Conservation (phyloP, 495 filamentous ascomycete genomes). For the Aspergillus leporis region DNA sequence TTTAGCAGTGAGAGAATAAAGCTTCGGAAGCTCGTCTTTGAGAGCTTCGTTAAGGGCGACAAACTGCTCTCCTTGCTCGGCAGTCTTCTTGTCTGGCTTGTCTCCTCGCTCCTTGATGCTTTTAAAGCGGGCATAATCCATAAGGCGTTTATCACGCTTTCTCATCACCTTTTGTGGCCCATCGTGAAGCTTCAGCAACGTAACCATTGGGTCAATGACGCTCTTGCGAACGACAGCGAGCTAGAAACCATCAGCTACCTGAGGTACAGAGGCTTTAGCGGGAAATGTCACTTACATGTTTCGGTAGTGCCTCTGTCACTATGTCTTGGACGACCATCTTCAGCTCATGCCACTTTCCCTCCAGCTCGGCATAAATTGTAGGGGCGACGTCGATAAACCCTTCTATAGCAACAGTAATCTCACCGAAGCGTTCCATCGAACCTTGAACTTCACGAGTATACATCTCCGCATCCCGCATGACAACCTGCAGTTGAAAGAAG, state of each 20-base stretch:
- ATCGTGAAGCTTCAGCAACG: constrained; percentile 75
- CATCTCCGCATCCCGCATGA: constrained; percentile 84
- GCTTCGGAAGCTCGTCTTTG: constrained; percentile 86
- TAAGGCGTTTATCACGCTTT: constrained; percentile 84
- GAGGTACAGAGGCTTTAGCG: neutral
- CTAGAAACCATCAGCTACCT: constrained; percentile 39
- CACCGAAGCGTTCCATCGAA: constrained; percentile 71
- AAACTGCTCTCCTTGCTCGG: constrained; percentile 82
- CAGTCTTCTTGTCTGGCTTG: constrained; percentile 77
- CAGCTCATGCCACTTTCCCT: constrained; percentile 88
- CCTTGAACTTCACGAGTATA: constrained; percentile 72
- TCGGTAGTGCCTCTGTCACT: constrained; percentile 70
- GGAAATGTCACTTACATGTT: constrained; percentile 71
- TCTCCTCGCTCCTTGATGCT: constrained; percentile 74
- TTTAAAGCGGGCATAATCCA: constrained; percentile 85
- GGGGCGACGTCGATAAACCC: constrained; percentile 56
- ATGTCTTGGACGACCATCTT: constrained; percentile 81
- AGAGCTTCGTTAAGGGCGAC: constrained; percentile 85
- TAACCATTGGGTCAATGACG: constrained; percentile 84
- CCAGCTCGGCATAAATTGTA: constrained; percentile 74
- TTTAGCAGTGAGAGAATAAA: constrained; percentile 75
- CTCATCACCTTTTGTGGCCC: constrained; percentile 83
- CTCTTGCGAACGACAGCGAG: constrained; percentile 73
- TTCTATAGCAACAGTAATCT: constrained; percentile 70
- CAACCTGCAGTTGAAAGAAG: constrained; percentile 84